phyloP scores from a whole-genome alignment of 2,329 filamentous ascomycete species.

The Dactylellina leptospora region DNA sequence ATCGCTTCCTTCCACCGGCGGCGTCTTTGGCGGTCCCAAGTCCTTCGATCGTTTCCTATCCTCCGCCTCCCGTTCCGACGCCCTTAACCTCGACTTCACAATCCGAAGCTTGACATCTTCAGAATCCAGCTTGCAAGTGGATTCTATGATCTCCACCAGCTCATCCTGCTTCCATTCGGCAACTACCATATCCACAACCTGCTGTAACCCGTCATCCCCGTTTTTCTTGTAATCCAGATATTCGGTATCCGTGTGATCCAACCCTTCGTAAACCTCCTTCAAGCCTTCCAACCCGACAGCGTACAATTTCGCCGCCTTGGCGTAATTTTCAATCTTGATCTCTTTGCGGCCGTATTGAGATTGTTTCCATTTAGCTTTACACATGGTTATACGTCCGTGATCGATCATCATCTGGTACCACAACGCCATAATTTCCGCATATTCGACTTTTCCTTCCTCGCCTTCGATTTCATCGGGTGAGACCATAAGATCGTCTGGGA shows the following conservation, averaged over 20 bases:
- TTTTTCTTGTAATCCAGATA: constrained; percentile 34
- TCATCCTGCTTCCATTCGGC: constrained; percentile 25
- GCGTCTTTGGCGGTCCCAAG: constrained; percentile 9
- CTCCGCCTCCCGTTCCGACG: constrained; percentile 3
- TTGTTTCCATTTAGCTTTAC: constrained; percentile 35
- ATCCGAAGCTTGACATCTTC: constrained; percentile 22
- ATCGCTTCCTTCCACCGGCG: neutral
- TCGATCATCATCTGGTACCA: constrained; percentile 51
- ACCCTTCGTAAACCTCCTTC: constrained; percentile 31
- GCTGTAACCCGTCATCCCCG: constrained; percentile 19
- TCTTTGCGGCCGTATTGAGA: neutral
- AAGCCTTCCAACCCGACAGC: constrained; percentile 32
- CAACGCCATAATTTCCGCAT: constrained; percentile 28
- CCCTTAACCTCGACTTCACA: constrained; percentile 11
- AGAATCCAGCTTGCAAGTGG: constrained; percentile 24
- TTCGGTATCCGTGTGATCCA: constrained; percentile 17
- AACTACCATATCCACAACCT: constrained; percentile 13
- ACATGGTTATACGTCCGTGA: constrained; percentile 29
- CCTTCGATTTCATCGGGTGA: neutral
- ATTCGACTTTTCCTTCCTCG: constrained; percentile 14
- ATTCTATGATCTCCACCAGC: constrained; percentile 23
- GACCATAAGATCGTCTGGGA: neutral
- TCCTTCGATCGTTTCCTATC: constrained; percentile 2
- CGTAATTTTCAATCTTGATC: constrained; percentile 46
- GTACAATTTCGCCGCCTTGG: constrained; percentile 31